Base-by-base conservation (phyloP, 805 yeast species). In the Candida berthetii region DNA sequence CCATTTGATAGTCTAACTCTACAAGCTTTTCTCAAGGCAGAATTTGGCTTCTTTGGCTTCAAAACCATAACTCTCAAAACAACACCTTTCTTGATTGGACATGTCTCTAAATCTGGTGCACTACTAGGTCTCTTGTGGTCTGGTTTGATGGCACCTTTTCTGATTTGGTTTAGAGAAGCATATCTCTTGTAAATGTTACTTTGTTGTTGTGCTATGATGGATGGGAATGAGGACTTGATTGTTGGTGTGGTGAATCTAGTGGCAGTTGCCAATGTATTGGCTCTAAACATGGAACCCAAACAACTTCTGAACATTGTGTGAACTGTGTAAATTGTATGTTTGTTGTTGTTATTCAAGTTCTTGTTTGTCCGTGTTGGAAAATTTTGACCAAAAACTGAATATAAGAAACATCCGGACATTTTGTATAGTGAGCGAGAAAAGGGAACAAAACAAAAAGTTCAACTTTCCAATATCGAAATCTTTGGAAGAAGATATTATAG, bases 1-100 rank as follows among this genome's bases (percentile, higher is more conserved):
- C 98, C 99, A 55, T 86, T 91, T 10, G 95, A 77, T 46, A 93
- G 72, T 65, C 96, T 78, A 18, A 93, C 98, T 70, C 98, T 84
- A 48, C 95, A 89, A 37, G 95, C 96, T 64, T 93, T 93, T 68
- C 99, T 78, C 67, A 90, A 91, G 16, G 99, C 97, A 35, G 98
- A 91, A 69, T 93, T 93, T 29, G 99, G 99, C 62, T 93, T 93
- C 71, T 93, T 93, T 36, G 99, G 99, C 64, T 93, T 93, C 51
- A 90, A 72, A 41, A 90, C 87, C 93, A 91, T 85, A 25, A 93
- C 96, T 61, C 96, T 77, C 38, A 90, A 69, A 10, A 93, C 95
- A 5, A 93, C 98, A 31, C 97, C 99, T 52, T 90, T 89, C 52
- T 81, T 80, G 54, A 89, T 84, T 1, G 99, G 99, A 50, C 82